Conservation (phyloP, 139 green algal genomes). For the Chlorella sp. region DNA sequence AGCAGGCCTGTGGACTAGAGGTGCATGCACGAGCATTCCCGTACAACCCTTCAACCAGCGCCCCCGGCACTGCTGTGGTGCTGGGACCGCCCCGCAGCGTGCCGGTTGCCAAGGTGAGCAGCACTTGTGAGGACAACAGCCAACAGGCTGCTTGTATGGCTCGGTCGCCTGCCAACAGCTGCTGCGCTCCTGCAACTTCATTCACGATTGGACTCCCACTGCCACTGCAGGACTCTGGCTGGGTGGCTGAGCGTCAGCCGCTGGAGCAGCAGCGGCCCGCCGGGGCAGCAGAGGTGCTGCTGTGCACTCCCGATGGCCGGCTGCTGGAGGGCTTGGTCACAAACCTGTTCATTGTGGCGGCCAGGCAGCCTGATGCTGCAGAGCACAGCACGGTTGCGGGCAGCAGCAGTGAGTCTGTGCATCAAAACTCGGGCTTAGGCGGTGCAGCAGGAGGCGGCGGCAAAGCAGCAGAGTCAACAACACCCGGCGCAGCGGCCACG, state of each 20-base stretch:
- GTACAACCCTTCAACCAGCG: neutral
- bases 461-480: too few species aligned
- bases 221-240: conserved; percentile 34
- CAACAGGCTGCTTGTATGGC: too few species aligned
- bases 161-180: too few species aligned
- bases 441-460: neutral
- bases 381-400: neutral
- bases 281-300: conserved; percentile 47
- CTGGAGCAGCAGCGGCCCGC: conserved; percentile 23
- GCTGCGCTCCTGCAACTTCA: too few species aligned
- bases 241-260: conserved; percentile 31
- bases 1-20: neutral
- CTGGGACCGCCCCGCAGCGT: conserved; percentile 32
- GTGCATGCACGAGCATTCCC: neutral
- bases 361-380: neutral
- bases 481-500: neutral
- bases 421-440: neutral
- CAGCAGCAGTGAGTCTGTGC: neutral
- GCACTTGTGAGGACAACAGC: neutral
- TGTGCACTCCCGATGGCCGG: conserved; percentile 39
- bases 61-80: conserved; percentile 21
- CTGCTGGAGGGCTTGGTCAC: conserved; percentile 63
- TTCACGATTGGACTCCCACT: too few species aligned
- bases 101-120: conserved; percentile 32
- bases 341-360: conserved; percentile 59